Evolutionary conservation across 345 rosid genomes (phyloP).

Genomic region (Geranium rotundifolium): DNA sequence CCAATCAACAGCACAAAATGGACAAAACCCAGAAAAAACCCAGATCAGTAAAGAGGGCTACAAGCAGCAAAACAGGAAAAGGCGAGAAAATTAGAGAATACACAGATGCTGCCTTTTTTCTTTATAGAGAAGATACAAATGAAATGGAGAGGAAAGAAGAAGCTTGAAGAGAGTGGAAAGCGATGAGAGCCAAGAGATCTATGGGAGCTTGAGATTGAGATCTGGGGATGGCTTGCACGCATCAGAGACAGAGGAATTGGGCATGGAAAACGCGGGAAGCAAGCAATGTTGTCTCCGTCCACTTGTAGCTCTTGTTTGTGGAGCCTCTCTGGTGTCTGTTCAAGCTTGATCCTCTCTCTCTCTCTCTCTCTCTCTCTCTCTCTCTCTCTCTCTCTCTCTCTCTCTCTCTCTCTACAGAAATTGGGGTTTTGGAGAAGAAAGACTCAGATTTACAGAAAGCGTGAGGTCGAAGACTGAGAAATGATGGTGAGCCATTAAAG

Average conservation of each 20-base stretch:
- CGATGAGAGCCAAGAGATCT: constrained; percentile 32
- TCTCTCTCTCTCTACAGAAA: too few relatives aligned
- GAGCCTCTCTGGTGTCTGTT: too few relatives aligned
- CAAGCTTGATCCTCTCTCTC: too few relatives aligned
- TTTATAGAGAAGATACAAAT: constrained; percentile 8
- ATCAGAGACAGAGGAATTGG: constrained; percentile 27
- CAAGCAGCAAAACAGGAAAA: constrained; percentile 4
- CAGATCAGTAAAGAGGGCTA: constrained; percentile 4
- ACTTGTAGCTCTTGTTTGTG: background rate
- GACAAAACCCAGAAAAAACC: background rate
- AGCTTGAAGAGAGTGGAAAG: constrained; percentile 56
- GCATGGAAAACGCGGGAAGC: constrained; percentile 63
- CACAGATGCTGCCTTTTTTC: constrained; percentile 10
- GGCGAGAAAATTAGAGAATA: constrained; percentile 3
- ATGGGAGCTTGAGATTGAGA: background rate
- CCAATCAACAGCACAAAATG: constrained; percentile 4
- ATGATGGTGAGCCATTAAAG: too few relatives aligned
- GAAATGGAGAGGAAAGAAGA: constrained; percentile 17
- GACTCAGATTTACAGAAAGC: too few relatives aligned
- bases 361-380: too few relatives aligned
- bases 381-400: too few relatives aligned
- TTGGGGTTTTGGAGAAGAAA: too few relatives aligned
- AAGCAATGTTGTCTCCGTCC: constrained; percentile 17
- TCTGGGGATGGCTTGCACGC: constrained; percentile 74
- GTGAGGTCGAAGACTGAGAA: too few relatives aligned